Evolutionary conservation across 2,329 filamentous ascomycete genomes (phyloP).

Genomic region (Beauveria australis): DNA sequence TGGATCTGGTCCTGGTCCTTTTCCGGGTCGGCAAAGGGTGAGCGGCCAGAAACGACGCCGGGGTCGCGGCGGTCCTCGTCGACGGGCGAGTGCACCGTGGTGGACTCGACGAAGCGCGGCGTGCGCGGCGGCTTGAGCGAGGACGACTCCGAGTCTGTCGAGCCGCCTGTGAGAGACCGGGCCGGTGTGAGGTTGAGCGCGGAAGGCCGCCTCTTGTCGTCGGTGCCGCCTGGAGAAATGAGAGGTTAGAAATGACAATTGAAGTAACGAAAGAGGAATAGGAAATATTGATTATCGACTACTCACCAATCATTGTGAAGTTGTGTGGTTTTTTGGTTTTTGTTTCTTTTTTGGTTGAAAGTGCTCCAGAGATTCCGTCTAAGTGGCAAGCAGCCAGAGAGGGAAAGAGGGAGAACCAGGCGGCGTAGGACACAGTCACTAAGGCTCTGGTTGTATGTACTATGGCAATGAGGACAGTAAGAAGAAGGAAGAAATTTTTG

Average conservation of each 20-base stretch:
- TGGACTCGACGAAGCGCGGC: slow-evolving; percentile 75
- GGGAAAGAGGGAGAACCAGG: background rate
- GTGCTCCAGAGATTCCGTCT: background rate
- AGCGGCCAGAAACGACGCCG: slow-evolving; percentile 17
- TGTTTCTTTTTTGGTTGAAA: background rate
- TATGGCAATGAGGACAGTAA: background rate
- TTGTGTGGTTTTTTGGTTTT: background rate
- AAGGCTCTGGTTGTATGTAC: background rate
- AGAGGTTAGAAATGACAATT: background rate
- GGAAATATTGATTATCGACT: slow-evolving; percentile 8
- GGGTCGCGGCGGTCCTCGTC: slow-evolving; percentile 33
- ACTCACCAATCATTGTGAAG: slow-evolving; percentile 6
- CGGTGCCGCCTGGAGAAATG: slow-evolving; percentile 23
- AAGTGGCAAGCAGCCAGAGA: background rate
- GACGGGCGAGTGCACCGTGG: slow-evolving; percentile 68
- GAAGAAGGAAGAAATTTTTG: background rate
- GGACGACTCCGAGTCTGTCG: slow-evolving; percentile 42
- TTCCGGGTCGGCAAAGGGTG: slow-evolving; percentile 53
- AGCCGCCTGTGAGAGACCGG: slow-evolving; percentile 41
- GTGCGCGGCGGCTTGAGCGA: slow-evolving; percentile 62
- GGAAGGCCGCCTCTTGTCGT: slow-evolving; percentile 49
- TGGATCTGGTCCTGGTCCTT: slow-evolving; percentile 54
- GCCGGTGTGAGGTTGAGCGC: slow-evolving; percentile 45
- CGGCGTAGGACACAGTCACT: slow-evolving; percentile 6
- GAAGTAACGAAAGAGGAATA: background rate